Base-by-base conservation (phyloP, 768 basidiomycete genomes). In the Trametes cubensis region DNA sequence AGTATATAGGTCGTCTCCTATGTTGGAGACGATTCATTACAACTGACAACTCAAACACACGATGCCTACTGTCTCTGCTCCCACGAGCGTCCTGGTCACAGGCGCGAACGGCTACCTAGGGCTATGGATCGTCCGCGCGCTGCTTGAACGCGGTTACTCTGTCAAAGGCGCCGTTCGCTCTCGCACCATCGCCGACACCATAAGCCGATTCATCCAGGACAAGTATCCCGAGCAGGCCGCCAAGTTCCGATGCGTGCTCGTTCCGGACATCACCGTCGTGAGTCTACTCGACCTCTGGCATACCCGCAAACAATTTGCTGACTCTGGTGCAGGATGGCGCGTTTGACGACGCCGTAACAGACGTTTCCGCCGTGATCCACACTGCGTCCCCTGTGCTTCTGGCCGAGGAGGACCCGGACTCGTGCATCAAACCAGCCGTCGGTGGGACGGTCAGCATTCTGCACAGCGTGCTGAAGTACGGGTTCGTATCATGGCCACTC, bases 381-480 rank as follows among this genome's bases (percentile, higher is more conserved):
- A 83, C 79, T 2, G 88, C 87, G 0, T 88, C 87, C 0, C 89
- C 89, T 0, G 79, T 86, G 67, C 75, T 80, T 55, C 63, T 76
- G 21, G 73, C 79, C 1, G 78, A 75, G 1, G 74, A 77, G n/a
- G 78, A 84, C 42, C 74, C 77, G 2, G 61, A 74, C 3, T 85
- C 88, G 60, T 66, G 89, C 38, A 85, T 91, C 64, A 73, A 70
- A 17, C 92, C 92, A 4, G 91, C 92, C 21, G 81, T 93, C 4
- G 74, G 84, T 4, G 91, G 92, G 1, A 93, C 91, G 0, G 65
- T 83, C 0, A 79, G 83, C 5, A 77, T 93, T 10, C 74, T 93
- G 25, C 74, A 82, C 60, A 85, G 84, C 45, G 80, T 84, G 5
- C 67, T 81, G 86, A 25, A 84, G 86, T 86, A 75, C 66, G 78